Evolutionary conservation across 805 yeast species (phyloP).

Genomic region (Ogataea methylovora): DNA sequence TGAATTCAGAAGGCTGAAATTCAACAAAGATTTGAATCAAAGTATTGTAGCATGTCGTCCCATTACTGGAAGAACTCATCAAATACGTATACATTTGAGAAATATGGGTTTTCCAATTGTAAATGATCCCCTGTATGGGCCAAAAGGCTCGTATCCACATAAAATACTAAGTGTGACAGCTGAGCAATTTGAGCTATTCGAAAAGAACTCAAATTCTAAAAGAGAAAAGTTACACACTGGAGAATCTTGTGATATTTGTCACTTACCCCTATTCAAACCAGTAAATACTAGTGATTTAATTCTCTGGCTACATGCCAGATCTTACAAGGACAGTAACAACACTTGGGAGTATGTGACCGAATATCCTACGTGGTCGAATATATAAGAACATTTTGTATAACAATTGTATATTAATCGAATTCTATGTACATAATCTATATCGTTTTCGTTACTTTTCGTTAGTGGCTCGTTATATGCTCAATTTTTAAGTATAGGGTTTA

Average conservation of each 20-base stretch:
- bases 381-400: no score
- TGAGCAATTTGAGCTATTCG: constrained; percentile 2
- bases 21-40: constrained; percentile 21
- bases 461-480: no score
- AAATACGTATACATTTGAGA: constrained; percentile 47
- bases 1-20: constrained; percentile 20
- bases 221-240: constrained; percentile 15
- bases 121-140: constrained; percentile 27
- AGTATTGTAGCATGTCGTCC: constrained; percentile 44
- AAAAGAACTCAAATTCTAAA: constrained; percentile 6
- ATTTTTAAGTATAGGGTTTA: no score
- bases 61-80: constrained; percentile 48
- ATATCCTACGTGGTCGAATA: constrained; percentile 41
- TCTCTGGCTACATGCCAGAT: constrained; percentile 44
- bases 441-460: no score
- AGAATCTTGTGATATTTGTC: constrained; percentile 28
- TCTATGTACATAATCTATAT: neutral
- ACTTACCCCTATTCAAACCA: constrained; percentile 22
- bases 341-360: constrained; percentile 32
- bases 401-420: no score
- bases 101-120: constrained; percentile 32
- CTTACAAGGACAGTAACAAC: constrained; percentile 18
- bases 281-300: constrained; percentile 22
- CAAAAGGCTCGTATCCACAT: constrained; percentile 1
- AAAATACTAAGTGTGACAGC: constrained; percentile 1